A percentile compares a stretch with the other conserved stretches of the same genome.
Conservation (phyloP, 2,329 filamentous ascomycete genomes). For the Penicillium sp. region DNA sequence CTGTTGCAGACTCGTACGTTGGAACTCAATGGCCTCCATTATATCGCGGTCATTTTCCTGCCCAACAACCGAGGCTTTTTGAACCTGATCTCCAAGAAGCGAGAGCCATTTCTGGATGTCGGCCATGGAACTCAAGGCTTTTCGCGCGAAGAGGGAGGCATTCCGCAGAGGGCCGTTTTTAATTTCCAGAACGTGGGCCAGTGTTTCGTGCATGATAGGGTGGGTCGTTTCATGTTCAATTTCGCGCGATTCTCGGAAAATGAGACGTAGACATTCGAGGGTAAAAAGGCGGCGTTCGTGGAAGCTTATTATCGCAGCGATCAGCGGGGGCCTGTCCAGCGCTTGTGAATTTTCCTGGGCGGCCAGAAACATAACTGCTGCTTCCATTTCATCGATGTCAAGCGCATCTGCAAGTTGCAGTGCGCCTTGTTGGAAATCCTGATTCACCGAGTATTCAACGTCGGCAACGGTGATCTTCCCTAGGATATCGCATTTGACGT, state of each 20-base stretch:
- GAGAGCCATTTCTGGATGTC: conserved; percentile 76
- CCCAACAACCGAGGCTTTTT: conserved; percentile 72
- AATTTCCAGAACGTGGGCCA: conserved; percentile 59
- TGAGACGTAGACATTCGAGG: conserved; percentile 77
- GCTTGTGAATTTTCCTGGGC: conserved; percentile 67
- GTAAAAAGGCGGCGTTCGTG: conserved; percentile 81
- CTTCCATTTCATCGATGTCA: conserved; percentile 84
- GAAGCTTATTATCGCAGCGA: conserved; percentile 81
- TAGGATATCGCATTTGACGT: conserved; percentile 38
- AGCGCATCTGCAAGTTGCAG: conserved; percentile 83
- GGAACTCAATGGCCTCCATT: conserved; percentile 75
- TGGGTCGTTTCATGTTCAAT: conserved; percentile 58
- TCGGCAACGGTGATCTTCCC: conserved; percentile 74
- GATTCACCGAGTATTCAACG: conserved; percentile 76
- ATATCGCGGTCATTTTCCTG: conserved; percentile 63
- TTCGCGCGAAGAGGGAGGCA: conserved; percentile 65
- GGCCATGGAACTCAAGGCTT: conserved; percentile 73
- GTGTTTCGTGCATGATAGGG: conserved; percentile 56
- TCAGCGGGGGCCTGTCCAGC: conserved; percentile 70
- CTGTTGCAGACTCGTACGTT: conserved; percentile 74
- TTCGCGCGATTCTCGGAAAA: conserved; percentile 68
- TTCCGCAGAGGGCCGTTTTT: conserved; percentile 50
- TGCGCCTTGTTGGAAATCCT: conserved; percentile 79
- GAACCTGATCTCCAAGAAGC: conserved; percentile 71
- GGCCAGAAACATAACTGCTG: conserved; percentile 72